These are phyloP conservation scores for Anisodus acutangulus DNA, from an alignment of 257 asterid genomes.

Conservation along the genomic window DNA sequence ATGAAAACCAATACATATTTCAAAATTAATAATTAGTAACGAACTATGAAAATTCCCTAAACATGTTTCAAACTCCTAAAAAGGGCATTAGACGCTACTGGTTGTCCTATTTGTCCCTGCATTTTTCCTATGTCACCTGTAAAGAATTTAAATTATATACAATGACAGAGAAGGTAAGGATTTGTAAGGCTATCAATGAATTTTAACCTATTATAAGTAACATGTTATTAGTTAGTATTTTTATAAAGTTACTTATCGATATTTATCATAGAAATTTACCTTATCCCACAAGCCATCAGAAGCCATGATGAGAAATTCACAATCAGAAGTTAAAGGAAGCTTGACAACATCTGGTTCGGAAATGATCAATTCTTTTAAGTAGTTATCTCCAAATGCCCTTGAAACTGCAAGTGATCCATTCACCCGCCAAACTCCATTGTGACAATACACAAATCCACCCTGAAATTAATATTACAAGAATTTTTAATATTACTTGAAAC, in stretches of 20 bases:
- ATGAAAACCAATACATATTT: not conserved
- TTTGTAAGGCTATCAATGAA: no score
- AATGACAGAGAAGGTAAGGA: no score
- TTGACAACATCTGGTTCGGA: slow-evolving; percentile 53
- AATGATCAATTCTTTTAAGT: slow-evolving; percentile 55
- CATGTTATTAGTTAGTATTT: no score
- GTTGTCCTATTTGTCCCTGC: no score
- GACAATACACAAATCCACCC: slow-evolving; percentile 54
- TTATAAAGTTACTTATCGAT: no score
- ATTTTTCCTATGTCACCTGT: no score
- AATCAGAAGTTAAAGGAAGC: slow-evolving; percentile 47
- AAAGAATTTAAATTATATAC: no score
- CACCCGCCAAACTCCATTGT: slow-evolving; percentile 56
- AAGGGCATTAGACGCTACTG: no score
- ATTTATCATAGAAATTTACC: slow-evolving; percentile 30
- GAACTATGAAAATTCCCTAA: not conserved
- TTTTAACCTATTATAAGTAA: no score
- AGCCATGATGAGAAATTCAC: slow-evolving; percentile 54
- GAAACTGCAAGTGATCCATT: slow-evolving; percentile 61
- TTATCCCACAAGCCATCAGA: slow-evolving; percentile 68
- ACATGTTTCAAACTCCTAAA: no score
- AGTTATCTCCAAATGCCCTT: slow-evolving; percentile 54
- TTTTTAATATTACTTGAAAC: not conserved
- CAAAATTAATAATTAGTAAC: not conserved
- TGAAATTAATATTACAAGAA: slow-evolving; percentile 13